phyloP scores from a whole-genome alignment of 129 eudicot genomes.

The Artemisia tridentata region DNA sequence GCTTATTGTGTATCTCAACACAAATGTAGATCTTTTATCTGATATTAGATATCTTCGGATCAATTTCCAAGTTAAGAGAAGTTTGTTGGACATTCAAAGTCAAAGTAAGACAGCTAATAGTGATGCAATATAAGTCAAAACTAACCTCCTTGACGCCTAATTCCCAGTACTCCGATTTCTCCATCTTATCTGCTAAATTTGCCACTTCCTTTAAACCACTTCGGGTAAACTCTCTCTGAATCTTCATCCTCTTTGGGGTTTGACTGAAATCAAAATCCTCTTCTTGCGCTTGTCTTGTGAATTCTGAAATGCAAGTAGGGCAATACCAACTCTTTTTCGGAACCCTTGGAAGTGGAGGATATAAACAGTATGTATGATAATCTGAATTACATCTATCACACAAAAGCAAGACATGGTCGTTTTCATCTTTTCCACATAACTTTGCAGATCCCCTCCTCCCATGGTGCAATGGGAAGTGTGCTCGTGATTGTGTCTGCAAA shows the following conservation, averaged over 20 bases:
- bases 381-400: slow-evolving; percentile 95
- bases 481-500: slow-evolving; percentile 42
- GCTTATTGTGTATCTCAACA: not conserved
- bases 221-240: slow-evolving; percentile 44
- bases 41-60: not conserved
- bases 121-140: slow-evolving; percentile 2
- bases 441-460: slow-evolving; percentile 96
- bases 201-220: slow-evolving; percentile 50
- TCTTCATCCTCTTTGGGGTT: slow-evolving; percentile 35
- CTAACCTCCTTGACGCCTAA: slow-evolving; percentile 75
- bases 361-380: slow-evolving; percentile 83
- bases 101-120: not conserved
- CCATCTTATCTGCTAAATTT: slow-evolving; percentile 63
- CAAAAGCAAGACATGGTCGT: slow-evolving; percentile 76
- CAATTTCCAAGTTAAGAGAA: not conserved
- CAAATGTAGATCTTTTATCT: not conserved
- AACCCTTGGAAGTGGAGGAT: slow-evolving; percentile 87
- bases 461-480: slow-evolving; percentile 75
- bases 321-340: slow-evolving; percentile 97
- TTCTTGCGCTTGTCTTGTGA: slow-evolving; percentile 38
- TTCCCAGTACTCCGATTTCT: slow-evolving; percentile 74
- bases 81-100: not conserved
- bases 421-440: slow-evolving; percentile 95
- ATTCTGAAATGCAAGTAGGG: slow-evolving; percentile 75
- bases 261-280: slow-evolving; percentile 28